phyloP scores from a whole-genome alignment of 2,329 filamentous ascomycete species.

The Paecilomyces sp. region DNA sequence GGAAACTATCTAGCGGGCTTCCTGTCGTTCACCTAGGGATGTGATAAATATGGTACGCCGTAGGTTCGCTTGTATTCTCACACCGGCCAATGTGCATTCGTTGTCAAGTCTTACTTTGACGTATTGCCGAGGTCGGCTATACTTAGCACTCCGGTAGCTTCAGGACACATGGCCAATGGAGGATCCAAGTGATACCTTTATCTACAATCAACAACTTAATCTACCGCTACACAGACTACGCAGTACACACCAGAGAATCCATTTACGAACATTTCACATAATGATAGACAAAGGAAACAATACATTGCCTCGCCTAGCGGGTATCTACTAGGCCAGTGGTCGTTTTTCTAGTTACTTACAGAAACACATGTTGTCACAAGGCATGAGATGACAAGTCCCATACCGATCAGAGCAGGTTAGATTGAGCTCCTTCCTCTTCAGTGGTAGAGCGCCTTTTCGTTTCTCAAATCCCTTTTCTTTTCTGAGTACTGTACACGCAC shows the following conservation, averaged over 20 bases:
- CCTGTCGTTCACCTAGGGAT: no score
- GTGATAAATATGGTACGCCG: no score
- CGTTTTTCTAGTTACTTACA: slow-evolving; percentile 33
- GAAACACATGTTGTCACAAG: slow-evolving; percentile 28
- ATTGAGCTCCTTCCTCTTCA: slow-evolving; percentile 10
- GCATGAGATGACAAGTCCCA: slow-evolving; percentile 16
- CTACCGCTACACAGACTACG: neutral
- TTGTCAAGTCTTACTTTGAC: no score
- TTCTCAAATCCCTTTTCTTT: slow-evolving; percentile 20
- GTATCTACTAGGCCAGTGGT: slow-evolving; percentile 27
- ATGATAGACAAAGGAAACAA: slow-evolving; percentile 19
- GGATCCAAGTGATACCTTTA: no score
- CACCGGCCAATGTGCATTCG: no score
- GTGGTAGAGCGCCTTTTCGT: neutral
- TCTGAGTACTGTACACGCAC: slow-evolving; percentile 35
- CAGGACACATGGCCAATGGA: neutral
- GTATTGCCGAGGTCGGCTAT: neutral
- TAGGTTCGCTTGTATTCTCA: no score
- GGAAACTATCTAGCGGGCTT: no score
- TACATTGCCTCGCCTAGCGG: slow-evolving; percentile 20
- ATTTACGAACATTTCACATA: neutral
- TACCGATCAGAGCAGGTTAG: slow-evolving; percentile 1
- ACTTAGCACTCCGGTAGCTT: neutral
- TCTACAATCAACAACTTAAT: no score
- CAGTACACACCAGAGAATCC: neutral